Evolutionary conservation across 1,284 basidiomycete genomes (phyloP).

Genomic region (Fistulina hepatica): DNA sequence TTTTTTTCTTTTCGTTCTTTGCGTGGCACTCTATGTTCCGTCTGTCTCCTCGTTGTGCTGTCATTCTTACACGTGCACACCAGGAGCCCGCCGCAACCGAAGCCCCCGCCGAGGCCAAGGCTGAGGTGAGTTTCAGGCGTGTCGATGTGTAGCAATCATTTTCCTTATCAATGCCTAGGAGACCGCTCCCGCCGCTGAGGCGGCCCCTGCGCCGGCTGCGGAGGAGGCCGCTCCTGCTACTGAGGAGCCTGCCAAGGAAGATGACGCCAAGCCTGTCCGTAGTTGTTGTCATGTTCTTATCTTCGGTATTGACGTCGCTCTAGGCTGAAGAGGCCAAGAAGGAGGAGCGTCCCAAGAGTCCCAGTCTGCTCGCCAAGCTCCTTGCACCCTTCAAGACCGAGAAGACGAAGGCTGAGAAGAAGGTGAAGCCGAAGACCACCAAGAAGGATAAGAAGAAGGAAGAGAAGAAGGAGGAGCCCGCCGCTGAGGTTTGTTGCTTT

Average conservation of each 20-base stretch:
- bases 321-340: slow-evolving; percentile 22
- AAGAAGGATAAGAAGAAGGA: slow-evolving; percentile 66
- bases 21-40: slow-evolving; percentile 9
- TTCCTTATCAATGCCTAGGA: slow-evolving; percentile 24
- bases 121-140: slow-evolving; percentile 26
- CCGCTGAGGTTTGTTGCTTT: slow-evolving; percentile 5
- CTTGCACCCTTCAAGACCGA: slow-evolving; percentile 63
- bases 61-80: slow-evolving; percentile 3
- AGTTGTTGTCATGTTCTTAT: slow-evolving; percentile 8
- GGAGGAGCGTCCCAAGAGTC: slow-evolving; percentile 53
- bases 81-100: slow-evolving; percentile 39
- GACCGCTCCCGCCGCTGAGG: slow-evolving; percentile 23
- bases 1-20: slow-evolving; percentile 1
- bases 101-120: slow-evolving; percentile 27
- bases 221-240: slow-evolving; percentile 26
- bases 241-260: slow-evolving; percentile 41
- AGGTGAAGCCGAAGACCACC: slow-evolving; percentile 48
- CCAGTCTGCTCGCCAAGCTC: slow-evolving; percentile 57
- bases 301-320: slow-evolving; percentile 1
- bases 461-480: slow-evolving; percentile 31
- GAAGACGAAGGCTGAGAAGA: slow-evolving; percentile 60
- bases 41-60: slow-evolving; percentile 5
- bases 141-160: slow-evolving; percentile 1
- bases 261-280: slow-evolving; percentile 48
- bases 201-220: slow-evolving; percentile 25